Base-by-base conservation (phyloP, 805 yeast species). In the Grigorovia jiainica region DNA sequence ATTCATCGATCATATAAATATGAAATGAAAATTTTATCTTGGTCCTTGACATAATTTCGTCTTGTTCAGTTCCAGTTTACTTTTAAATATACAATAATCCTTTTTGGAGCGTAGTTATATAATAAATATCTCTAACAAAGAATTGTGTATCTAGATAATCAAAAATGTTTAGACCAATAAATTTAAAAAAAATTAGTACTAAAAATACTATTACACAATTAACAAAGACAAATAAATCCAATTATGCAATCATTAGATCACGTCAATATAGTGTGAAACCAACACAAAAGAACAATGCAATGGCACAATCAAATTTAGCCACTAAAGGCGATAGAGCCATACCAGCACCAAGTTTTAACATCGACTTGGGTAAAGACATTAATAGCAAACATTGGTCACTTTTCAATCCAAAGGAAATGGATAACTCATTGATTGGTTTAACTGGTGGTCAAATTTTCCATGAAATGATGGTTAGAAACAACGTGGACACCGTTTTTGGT, bases 381-480 rank as follows among this genome's bases (percentile, higher is more conserved):
- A 30, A 30, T 18, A n/a, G n/a, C n/a, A n/a, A 17, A 18, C 36
- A 20, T 20, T 35, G 39, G 31, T 41, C 46, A 8, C 35, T 40
- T 15, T 44, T 44, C 33, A 40, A 42, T 21, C 44, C 42, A 17
- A 35, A 35, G 30, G 42, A 41, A 17, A 75, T 81, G 81, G 94
- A 84, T 56, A 89, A 82, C 55, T 83, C 95, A 5, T 79, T 90
- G 56, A 87, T 92, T 42, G 98, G 98, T 15, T 74, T 87, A 54
- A 82, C 95, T n/a, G 98, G 98, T 49, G 98, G 98, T 53, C 92
- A 92, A 67, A 89, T 92, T 48, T 92, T 92, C 71, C 97, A 90
- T 64, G 97, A 90, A 66, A 92, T 92, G 97, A 92, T 92, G 97
- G 72, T 79, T 48, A 78, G 97, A 63, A 96, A 92, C 63, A 76